Evolutionary conservation across 2,329 filamentous ascomycete species (phyloP), one percentile per base, ranked within the genome.

Genomic region (Xylaria sp.): DNA sequence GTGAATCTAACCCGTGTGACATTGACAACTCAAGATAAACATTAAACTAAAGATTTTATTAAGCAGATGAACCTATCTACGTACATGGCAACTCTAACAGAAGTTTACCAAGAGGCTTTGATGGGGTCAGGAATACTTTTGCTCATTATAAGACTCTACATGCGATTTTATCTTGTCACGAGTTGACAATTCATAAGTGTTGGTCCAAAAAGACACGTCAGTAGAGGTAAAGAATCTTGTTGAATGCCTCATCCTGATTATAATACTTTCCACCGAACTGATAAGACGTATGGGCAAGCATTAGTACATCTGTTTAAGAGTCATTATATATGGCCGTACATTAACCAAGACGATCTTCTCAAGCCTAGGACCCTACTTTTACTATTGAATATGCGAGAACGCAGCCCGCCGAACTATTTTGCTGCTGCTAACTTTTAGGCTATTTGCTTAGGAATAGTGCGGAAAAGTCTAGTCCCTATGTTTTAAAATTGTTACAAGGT

Each of bases 221-320:
- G 6, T 15, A 41, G 39, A 18, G 39, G 4, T 4, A 18, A 5
- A n/a, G 7, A 4, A 13, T 41, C 39, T n/a, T 41, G 15, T 41
- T 41, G 6, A 5, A 41, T 4, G 6, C 39, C 5, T 41, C 83
- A 85, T 0, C 86, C 87, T 0, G 87, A 89, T 64, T 84, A 87
- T 28, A 73, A 72, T 4, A 79, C 78, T 12, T 78, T 79, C 23
- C 73, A 71, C n/a, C 13, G 15, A 41, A 18, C 13, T n/a, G 7
- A 18, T 7, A n/a, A 15, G 39, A 30, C 28, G 28, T 6, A 30
- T 4, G 28, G 28, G 28, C 28, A 3, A 30, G 28, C 6, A 30
- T 30, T 6, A 30, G 28, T 3, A 34, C 32, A 34, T 34, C 9
- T 34, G 32, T 34, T 34, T 8, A 34, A 34, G 32, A 10, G 32